Conservation (phyloP, 148 eudicot genomes). For the Arctostaphylos glauca region DNA sequence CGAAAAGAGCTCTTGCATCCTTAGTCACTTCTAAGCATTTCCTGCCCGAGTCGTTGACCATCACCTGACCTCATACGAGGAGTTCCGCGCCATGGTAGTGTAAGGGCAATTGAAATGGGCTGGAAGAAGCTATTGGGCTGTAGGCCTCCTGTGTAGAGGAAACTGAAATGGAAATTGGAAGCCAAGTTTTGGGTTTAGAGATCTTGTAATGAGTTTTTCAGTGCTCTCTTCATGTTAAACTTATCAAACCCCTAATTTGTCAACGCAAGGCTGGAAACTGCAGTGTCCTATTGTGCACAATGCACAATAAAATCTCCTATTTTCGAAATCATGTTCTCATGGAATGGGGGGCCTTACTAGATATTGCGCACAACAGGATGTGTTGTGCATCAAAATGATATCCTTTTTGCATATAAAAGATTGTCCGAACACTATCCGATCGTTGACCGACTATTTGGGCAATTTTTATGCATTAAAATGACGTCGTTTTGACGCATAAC, state of each 20-base stretch:
- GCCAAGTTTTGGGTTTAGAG: not conserved
- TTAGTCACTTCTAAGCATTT: not conserved
- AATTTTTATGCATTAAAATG: too few species aligned
- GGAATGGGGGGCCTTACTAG: too few species aligned
- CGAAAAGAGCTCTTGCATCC: not conserved
- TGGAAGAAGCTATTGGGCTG: slow-evolving; percentile 53
- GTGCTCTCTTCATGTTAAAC: not conserved
- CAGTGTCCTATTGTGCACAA: too few species aligned
- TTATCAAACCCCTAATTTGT: not conserved
- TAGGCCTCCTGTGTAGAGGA: slow-evolving; percentile 12
- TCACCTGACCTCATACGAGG: not conserved
- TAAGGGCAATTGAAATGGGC: not conserved
- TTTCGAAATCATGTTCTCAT: too few species aligned
- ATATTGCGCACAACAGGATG: too few species aligned
- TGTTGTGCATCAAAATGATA: too few species aligned
- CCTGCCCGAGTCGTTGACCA: not conserved
- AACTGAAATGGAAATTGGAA: not conserved
- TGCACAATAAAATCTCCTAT: too few species aligned
- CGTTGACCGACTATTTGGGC: too few species aligned
- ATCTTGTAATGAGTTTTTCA: not conserved
- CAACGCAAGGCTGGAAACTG: too few species aligned
- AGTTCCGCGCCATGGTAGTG: not conserved
- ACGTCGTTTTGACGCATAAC: too few species aligned
- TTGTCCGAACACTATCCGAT: too few species aligned
- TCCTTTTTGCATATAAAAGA: too few species aligned